Base-by-base conservation (phyloP, 2,329 filamentous ascomycete genomes). In the Aotearoamyces nothofagi region DNA sequence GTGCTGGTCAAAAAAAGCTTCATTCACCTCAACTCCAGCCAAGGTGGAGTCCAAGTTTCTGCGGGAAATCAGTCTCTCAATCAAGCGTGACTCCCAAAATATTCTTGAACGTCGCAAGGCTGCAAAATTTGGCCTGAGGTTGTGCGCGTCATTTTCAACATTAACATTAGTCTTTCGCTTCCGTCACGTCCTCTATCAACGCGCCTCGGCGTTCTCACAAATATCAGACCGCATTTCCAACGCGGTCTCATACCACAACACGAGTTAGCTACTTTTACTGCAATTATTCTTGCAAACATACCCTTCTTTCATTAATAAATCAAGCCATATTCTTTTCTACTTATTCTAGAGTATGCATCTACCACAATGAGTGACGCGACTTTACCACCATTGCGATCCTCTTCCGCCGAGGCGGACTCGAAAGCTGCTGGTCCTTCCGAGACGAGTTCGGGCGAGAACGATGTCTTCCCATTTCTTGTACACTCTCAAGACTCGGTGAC, bases 321-420 rank as follows among this genome's bases (percentile, higher is more conserved):
- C 19, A n/a, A 22, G n/a, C 19, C 19, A n/a, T n/a, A n/a, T n/a
- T n/a, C n/a, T n/a, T n/a, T n/a, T n/a, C n/a, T n/a, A n/a, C n/a
- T n/a, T 8, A 22, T 22, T 8, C n/a, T 22, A n/a, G n/a, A n/a
- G 19, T 22, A 22, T 30, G 24, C 17, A 20, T 15, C 19, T 26
- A 17, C 31, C 28, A 40, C 31, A 33, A 48, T 51, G 47, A 44
- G 35, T 39, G 45, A 49, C 42, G 40, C 48, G 41, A 46, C 39
- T 38, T 36, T 44, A 35, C 40, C 44, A 8, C 35, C 40, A 37
- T 43, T 37, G 34, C 35, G 40, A 41, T 38, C 39, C 25, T 40
- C 42, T 26, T 39, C 40, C 24, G 32, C 32, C 28, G 28, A 31
- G 20, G 33, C 37, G 12, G 27, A 26, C 16, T 28, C 28, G n/a